These are phyloP conservation scores for Diaporthe citri DNA, from an alignment of 2,329 filamentous ascomycete species.

Conservation along the genomic window DNA sequence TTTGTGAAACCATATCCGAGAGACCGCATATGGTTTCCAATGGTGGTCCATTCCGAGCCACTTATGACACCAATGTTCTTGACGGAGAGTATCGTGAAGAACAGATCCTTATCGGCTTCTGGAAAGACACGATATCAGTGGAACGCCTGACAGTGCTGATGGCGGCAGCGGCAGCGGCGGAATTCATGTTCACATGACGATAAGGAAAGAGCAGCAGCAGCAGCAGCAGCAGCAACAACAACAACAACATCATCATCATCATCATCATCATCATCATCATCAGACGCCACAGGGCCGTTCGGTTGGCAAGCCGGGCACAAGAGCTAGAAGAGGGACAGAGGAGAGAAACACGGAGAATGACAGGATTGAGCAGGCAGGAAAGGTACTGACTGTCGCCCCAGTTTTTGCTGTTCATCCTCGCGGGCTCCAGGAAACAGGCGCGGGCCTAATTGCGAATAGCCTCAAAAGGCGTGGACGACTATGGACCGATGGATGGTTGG, in stretches of 20 bases:
- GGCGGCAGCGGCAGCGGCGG: constrained; percentile 51
- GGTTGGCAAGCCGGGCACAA: constrained; percentile 1
- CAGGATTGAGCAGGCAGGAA: constrained; percentile 32
- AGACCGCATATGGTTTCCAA: constrained; percentile 71
- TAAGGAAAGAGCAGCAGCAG: constrained; percentile 38
- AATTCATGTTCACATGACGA: not conserved
- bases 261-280: too few relatives aligned
- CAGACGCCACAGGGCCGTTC: not conserved
- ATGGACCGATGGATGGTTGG: constrained; percentile 10
- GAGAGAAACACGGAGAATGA: constrained; percentile 15
- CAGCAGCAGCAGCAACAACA: not conserved
- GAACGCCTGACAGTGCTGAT: constrained; percentile 55
- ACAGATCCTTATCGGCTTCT: constrained; percentile 71
- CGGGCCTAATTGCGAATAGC: constrained; percentile 35
- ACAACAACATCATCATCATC: too few relatives aligned
- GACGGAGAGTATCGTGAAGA: constrained; percentile 72
- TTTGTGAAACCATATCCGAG: constrained; percentile 74
- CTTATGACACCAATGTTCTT: constrained; percentile 75
- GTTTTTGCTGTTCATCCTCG: constrained; percentile 40
- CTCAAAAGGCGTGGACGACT: constrained; percentile 29
- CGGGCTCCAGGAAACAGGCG: constrained; percentile 21
- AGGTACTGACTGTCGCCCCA: constrained; percentile 41
- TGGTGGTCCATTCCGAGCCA: constrained; percentile 71
- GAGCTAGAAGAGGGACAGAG: not conserved
- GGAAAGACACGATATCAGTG: constrained; percentile 27